These are phyloP conservation scores for Colletotrichum cordylinicola DNA, from an alignment of 2,329 filamentous ascomycete genomes.

Conservation along the genomic window DNA sequence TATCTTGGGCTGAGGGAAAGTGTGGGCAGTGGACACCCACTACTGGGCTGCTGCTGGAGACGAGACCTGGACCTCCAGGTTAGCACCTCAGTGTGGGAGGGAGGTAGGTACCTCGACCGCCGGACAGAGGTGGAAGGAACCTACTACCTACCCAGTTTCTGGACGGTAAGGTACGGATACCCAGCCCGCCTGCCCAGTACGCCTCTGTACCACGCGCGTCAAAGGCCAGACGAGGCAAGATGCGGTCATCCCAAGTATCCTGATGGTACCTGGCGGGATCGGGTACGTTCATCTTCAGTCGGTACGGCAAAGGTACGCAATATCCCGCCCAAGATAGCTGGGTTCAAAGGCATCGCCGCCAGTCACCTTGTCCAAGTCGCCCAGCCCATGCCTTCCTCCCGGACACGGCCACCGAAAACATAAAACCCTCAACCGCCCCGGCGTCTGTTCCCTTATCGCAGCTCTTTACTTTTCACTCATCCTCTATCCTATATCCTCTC, in stretches of 20 bases:
- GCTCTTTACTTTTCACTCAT: not conserved
- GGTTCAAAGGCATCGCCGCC: constrained; percentile 12
- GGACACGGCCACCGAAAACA: constrained; percentile 7
- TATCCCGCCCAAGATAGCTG: not conserved
- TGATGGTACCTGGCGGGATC: constrained; percentile 9
- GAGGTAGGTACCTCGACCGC: not conserved
- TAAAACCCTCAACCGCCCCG: constrained; percentile 27
- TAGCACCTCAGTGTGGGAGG: not conserved
- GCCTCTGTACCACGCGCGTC: constrained; percentile 3
- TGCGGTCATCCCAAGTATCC: constrained; percentile 8
- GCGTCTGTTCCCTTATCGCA: not conserved
- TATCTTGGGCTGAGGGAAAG: constrained; percentile 18
- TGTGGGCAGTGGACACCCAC: not conserved
- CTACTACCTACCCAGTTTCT: not conserved
- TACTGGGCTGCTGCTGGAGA: not conserved
- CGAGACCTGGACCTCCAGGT: not conserved
- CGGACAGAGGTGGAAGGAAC: not conserved
- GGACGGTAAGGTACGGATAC: not conserved
- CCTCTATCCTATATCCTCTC: not conserved
- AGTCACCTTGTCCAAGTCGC: not conserved
- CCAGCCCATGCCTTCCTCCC: constrained; percentile 1
- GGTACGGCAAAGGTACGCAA: not conserved
- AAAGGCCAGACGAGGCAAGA: not conserved
- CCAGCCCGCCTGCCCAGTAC: not conserved
- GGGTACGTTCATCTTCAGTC: not conserved